Percentiles rank a stretch among this genome's conserved stretches.
These are phyloP conservation scores for Echria macrotheca DNA, from an alignment of 495 filamentous ascomycete genomes.

Conservation along the genomic window DNA sequence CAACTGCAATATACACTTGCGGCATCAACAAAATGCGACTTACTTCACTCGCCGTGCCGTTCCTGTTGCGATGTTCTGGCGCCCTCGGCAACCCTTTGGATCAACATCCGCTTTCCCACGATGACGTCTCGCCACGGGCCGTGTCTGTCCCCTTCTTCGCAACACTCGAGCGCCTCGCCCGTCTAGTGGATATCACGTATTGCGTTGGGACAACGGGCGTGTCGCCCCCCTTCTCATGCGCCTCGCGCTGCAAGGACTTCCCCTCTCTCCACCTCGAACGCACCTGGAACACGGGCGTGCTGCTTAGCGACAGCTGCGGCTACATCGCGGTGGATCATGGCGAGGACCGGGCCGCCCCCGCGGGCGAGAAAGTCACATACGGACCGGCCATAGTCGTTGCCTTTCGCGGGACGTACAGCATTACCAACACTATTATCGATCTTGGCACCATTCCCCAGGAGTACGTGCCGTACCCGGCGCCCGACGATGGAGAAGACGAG, in stretches of 20 bases:
- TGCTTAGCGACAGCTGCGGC: slow-evolving; percentile 87
- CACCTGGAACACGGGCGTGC: slow-evolving; percentile 84
- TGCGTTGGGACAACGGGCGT: slow-evolving; percentile 83
- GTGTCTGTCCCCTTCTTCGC: slow-evolving; percentile 65
- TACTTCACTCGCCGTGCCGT: not conserved
- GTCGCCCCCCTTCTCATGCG: slow-evolving; percentile 73
- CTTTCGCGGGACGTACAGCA: slow-evolving; percentile 89
- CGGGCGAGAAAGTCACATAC: slow-evolving; percentile 24
- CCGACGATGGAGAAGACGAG: slow-evolving; percentile 41
- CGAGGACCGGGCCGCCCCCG: slow-evolving; percentile 3
- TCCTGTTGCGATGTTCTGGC: not conserved
- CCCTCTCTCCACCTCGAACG: slow-evolving; percentile 68
- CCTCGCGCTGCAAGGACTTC: slow-evolving; percentile 78
- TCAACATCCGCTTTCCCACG: slow-evolving; percentile 13
- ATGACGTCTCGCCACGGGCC: slow-evolving; percentile 21
- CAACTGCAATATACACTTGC: not conserved
- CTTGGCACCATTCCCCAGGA: slow-evolving; percentile 81
- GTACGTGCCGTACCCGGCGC: slow-evolving; percentile 76
- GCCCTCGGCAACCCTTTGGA: slow-evolving; percentile 7
- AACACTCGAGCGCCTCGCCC: slow-evolving; percentile 77
- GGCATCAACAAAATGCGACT: not conserved
- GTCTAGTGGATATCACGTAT: slow-evolving; percentile 91
- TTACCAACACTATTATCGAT: slow-evolving; percentile 85
- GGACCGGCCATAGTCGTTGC: slow-evolving; percentile 69
- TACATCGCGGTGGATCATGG: slow-evolving; percentile 83